Evolutionary conservation across 257 asterid species (phyloP).

Genomic region (Gynochthodes officinalis): DNA sequence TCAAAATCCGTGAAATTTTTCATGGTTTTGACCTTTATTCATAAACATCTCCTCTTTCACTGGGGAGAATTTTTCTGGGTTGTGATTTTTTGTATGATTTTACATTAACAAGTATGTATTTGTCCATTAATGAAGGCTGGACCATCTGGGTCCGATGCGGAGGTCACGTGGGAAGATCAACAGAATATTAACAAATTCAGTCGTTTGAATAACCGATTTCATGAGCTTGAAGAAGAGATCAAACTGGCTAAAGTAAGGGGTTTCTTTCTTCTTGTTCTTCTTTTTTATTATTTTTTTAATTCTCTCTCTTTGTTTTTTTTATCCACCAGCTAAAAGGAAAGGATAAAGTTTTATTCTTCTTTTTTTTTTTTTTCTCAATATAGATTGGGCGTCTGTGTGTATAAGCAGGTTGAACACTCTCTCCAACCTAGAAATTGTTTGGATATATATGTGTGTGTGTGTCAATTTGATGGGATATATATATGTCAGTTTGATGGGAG

Average conservation of each 20-base stretch:
- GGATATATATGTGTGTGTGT: neutral
- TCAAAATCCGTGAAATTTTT: neutral
- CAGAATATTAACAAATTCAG: constrained; percentile 92
- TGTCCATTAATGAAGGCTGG: constrained; percentile 43
- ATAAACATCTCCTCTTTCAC: neutral
- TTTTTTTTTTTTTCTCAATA: neutral
- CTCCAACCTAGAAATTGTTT: neutral
- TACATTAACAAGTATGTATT: neutral
- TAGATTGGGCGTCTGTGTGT: neutral
- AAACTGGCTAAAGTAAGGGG: constrained; percentile 68
- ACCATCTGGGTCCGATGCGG: constrained; percentile 62
- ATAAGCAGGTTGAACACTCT: neutral
- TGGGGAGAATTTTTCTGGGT: neutral
- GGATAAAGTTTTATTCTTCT: neutral
- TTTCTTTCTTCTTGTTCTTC: neutral
- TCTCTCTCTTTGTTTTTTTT: neutral
- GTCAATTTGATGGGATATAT: neutral
- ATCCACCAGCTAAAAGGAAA: too few relatives aligned
- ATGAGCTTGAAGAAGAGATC: constrained; percentile 90
- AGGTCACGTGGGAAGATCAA: constrained; percentile 97
- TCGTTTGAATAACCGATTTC: constrained; percentile 79
- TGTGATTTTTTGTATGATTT: neutral
- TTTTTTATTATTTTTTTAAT: too few relatives aligned
- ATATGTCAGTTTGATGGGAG: neutral
- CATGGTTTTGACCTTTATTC: neutral